Base-by-base conservation (phyloP, 1,284 basidiomycete genomes). In the Apiotrichum siamense region DNA sequence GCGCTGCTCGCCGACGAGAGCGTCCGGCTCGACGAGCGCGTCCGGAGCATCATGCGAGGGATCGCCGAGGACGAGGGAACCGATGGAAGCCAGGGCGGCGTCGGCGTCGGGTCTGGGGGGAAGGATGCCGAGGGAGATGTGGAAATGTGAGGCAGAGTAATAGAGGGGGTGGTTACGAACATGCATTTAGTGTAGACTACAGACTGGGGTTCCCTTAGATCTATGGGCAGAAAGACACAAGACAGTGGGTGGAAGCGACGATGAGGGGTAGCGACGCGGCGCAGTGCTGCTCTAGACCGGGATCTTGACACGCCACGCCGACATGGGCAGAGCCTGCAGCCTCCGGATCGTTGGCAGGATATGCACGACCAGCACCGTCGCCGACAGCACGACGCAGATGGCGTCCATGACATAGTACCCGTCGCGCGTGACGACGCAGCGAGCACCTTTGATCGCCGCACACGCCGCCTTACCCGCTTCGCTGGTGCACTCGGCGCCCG, bases 371-470 rank as follows among this genome's bases (percentile, higher is more conserved):
- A 97, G 77, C 55, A 91, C 79, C 2, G 83, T 55, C 4, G 84
- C 77, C 6, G 91, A 92, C 37, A 92, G 75, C 6, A 75, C 69
- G 54, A 97, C 78, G 74, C 93, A 97, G 20, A 91, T 68, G 7
- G 76, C 81, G 21, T 85, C 87, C 49, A 94, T 84, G 59, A 84
- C 81, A 72, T 92, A 98, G 74, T 96, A 98, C 2, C 96, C 94
- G 70, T 99, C 96, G 26, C 81, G 80, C 66, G 88, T 82, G 1
- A 86, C 88, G 44, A 85, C 74, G 72, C 96, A 99, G 41, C 78
- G 73, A n/a, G n/a, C n/a, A 1, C 96, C 94, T 12, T 81, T 84
- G 25, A 88, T 77, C 1, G 84, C 81, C 10, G 79, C 76, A 72
- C 96, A 98, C 2, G 79, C 75, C 1, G 81, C 77, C 67, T 91